A percentile compares a stretch with the other conserved stretches of the same genome.
These are phyloP conservation scores for Eutrema heterophyllum DNA, from an alignment of 345 rosid genomes.

Conservation along the genomic window DNA sequence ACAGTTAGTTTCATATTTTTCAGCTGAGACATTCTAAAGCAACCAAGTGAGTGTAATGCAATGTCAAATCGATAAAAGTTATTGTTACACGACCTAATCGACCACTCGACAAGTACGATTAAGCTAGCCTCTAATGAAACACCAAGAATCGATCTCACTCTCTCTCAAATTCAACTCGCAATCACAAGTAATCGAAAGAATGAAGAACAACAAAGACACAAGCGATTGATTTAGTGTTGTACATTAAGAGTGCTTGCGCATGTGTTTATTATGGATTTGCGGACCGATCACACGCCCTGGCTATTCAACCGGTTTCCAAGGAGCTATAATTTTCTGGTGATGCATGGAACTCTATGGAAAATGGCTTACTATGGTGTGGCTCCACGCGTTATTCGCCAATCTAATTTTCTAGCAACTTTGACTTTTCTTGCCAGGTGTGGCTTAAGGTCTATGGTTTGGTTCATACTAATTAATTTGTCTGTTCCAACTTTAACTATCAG, in stretches of 20 bases:
- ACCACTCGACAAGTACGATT: no score
- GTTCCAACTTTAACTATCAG: neutral
- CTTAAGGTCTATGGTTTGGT: neutral
- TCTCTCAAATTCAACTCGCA: no score
- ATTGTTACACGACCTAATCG: no score
- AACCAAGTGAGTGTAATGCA: no score
- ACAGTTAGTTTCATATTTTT: no score
- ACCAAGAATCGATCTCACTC: no score
- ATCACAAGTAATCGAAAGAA: no score
- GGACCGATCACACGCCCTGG: constrained; percentile 99
- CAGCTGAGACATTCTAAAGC: no score
- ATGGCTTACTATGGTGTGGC: constrained; percentile 88
- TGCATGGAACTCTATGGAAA: constrained; percentile 87
- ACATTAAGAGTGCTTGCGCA: constrained; percentile 48
- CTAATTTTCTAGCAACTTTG: constrained; percentile 96
- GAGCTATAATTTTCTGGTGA: constrained; percentile 94
- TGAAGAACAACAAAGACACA: no score
- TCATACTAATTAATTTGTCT: neutral
- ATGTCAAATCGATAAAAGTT: no score
- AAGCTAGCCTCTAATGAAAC: no score
- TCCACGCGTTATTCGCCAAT: constrained; percentile 84
- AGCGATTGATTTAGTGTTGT: no score
- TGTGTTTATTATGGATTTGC: constrained; percentile 94
- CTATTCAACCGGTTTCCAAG: constrained; percentile 96
- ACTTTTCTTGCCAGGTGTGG: constrained; percentile 91